These are phyloP conservation scores for Fraxinus platypoda DNA, from an alignment of 305 asterid species.

Conservation along the genomic window DNA sequence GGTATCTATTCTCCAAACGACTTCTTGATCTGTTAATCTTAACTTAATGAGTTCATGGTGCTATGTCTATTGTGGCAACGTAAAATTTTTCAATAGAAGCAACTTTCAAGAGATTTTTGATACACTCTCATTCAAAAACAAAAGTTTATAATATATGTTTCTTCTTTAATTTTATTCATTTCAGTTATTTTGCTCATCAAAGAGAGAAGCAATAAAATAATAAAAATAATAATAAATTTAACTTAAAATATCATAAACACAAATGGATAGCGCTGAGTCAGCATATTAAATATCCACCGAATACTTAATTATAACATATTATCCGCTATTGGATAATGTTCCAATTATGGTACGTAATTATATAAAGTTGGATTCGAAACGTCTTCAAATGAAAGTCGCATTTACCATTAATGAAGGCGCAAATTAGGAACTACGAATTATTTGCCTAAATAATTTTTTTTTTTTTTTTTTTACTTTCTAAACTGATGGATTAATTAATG, in stretches of 20 bases:
- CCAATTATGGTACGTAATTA: background rate
- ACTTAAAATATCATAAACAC: background rate
- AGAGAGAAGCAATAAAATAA: background rate
- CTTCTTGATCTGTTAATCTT: background rate
- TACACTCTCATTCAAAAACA: background rate
- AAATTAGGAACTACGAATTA: background rate
- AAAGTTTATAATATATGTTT: background rate
- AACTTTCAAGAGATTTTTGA: background rate
- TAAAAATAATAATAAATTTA: background rate
- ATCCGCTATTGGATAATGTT: background rate
- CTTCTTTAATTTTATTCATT: background rate
- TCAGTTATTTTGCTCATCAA: background rate
- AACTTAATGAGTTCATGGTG: background rate
- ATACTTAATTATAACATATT: background rate
- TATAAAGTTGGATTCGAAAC: background rate
- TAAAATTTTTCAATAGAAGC: background rate
- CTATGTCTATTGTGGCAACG: background rate
- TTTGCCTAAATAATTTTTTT: background rate
- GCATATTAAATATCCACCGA: background rate
- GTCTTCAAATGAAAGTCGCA: background rate
- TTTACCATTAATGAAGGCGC: background rate
- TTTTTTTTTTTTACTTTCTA: background rate
- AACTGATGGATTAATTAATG: background rate
- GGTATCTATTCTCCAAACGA: background rate
- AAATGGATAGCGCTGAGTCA: background rate